A percentile compares a stretch with the other conserved stretches of the same genome.
phyloP scores from a whole-genome alignment of 805 yeast genomes.

The Metschnikowia rubicola region DNA sequence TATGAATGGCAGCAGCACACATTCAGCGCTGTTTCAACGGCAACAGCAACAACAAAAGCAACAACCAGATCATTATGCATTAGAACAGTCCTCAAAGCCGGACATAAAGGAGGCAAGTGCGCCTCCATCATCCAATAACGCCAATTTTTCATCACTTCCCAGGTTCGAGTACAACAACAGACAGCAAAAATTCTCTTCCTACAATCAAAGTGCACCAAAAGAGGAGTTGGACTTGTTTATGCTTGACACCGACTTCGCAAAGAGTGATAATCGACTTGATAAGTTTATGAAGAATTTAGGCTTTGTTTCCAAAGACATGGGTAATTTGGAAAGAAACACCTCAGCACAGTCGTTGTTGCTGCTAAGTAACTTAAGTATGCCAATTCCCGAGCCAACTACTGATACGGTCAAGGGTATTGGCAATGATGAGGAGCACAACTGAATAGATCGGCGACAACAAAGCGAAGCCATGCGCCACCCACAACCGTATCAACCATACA shows the following conservation, averaged over 20 bases:
- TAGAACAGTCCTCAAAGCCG: too few species aligned
- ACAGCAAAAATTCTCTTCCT: not conserved
- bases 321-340: not conserved
- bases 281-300: constrained; percentile 16
- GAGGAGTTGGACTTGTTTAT: constrained; percentile 16
- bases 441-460: too few species aligned
- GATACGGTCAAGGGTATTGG: not conserved
- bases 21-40: too few species aligned
- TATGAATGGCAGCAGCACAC: not conserved
- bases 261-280: constrained; percentile 12
- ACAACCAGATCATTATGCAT: too few species aligned
- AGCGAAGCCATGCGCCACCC: too few species aligned
- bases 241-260: constrained; percentile 16
- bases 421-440: too few species aligned
- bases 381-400: not conserved
- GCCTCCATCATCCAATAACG: not conserved
- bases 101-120: too few species aligned
- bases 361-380: not conserved
- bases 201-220: constrained; percentile 2
- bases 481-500: constrained; percentile 48
- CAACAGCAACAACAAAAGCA: too few species aligned
- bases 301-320: constrained; percentile 3
- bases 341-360: not conserved
- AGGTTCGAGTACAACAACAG: not conserved
- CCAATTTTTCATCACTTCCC: constrained; percentile 1